These are phyloP conservation scores for Emericellopsis terricola DNA, from an alignment of 495 filamentous ascomycete genomes.

Conservation along the genomic window DNA sequence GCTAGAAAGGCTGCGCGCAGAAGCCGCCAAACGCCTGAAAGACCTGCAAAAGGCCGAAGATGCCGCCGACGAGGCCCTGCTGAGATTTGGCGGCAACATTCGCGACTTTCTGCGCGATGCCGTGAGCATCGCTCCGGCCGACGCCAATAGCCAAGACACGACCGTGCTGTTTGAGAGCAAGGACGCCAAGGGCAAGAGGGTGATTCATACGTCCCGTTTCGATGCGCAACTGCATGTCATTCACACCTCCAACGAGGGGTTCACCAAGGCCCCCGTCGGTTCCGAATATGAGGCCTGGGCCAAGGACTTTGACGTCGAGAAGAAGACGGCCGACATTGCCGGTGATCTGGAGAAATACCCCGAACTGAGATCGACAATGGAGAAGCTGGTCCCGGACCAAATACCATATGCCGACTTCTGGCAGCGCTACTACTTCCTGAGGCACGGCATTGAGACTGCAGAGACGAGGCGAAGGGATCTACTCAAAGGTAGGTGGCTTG, in stretches of 20 bases:
- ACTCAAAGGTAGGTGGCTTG: conserved; percentile 53
- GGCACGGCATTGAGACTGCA: conserved; percentile 88
- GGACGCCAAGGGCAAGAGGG: conserved; percentile 71
- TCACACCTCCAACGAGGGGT: conserved; percentile 70
- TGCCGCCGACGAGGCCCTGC: conserved; percentile 88
- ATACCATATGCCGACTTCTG: conserved; percentile 84
- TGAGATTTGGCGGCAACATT: conserved; percentile 84
- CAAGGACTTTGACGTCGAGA: conserved; percentile 59
- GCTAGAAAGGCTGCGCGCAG: conserved; percentile 62
- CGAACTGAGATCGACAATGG: conserved; percentile 82
- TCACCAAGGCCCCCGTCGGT: conserved; percentile 62
- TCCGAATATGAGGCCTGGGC: conserved; percentile 60
- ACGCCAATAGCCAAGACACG: conserved; percentile 12
- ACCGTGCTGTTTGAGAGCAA: conserved; percentile 79
- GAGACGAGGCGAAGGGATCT: conserved; percentile 81
- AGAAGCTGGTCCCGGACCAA: conserved; percentile 79
- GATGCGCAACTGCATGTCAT: conserved; percentile 93
- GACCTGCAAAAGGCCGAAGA: conserved; percentile 91
- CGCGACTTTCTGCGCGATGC: conserved; percentile 83
- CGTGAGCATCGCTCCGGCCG: conserved; percentile 63
- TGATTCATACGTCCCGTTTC: conserved; percentile 84
- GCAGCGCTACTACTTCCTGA: conserved; percentile 88
- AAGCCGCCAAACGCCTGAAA: conserved; percentile 70
- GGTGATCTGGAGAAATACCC: conserved; percentile 73
- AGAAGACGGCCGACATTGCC: conserved; percentile 71